Evolutionary conservation across 441 rosid genomes (phyloP).

Genomic region (Cnidoscolus chayamansa): DNA sequence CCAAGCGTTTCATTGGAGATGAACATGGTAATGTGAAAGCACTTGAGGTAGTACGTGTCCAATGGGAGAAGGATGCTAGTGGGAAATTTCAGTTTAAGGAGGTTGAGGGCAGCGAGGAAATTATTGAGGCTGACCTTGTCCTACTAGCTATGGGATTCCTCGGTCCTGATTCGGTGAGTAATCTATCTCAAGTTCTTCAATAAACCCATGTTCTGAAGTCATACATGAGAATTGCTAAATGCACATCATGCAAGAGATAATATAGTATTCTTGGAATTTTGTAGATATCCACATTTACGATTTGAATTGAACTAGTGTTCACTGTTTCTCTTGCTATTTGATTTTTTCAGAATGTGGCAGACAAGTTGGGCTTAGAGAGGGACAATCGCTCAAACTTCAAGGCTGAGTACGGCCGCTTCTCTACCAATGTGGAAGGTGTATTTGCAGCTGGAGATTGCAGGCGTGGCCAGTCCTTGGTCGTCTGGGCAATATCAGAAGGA

Average conservation of each 20-base stretch:
- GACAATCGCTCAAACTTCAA: slow-evolving; percentile 90
- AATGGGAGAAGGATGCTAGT: slow-evolving; percentile 88
- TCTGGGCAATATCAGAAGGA: slow-evolving; percentile 99
- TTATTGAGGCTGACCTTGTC: slow-evolving; percentile 84
- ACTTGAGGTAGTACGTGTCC: slow-evolving; percentile 69
- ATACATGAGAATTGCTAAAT: background rate
- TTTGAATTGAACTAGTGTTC: background rate
- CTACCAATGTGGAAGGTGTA: slow-evolving; percentile 82
- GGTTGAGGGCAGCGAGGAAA: slow-evolving; percentile 82
- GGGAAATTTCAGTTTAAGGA: slow-evolving; percentile 91
- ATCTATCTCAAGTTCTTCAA: slow-evolving; percentile 1
- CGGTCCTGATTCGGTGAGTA: slow-evolving; percentile 90
- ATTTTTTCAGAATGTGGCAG: slow-evolving; percentile 65
- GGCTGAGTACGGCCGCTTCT: slow-evolving; percentile 94
- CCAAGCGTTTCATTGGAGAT: slow-evolving; percentile 92
- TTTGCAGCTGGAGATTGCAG: slow-evolving; percentile 99
- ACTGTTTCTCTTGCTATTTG: background rate
- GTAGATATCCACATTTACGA: background rate
- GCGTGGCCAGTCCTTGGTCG: slow-evolving; percentile 96
- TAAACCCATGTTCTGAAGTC: background rate
- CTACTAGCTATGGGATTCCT: slow-evolving; percentile 99
- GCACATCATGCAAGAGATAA: background rate
- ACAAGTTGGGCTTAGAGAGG: slow-evolving; percentile 76
- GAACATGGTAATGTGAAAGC: slow-evolving; percentile 81
- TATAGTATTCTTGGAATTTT: too few relatives aligned